Evolutionary conservation across 768 basidiomycete species (phyloP).

Genomic region (Phylloporus scabripes): DNA sequence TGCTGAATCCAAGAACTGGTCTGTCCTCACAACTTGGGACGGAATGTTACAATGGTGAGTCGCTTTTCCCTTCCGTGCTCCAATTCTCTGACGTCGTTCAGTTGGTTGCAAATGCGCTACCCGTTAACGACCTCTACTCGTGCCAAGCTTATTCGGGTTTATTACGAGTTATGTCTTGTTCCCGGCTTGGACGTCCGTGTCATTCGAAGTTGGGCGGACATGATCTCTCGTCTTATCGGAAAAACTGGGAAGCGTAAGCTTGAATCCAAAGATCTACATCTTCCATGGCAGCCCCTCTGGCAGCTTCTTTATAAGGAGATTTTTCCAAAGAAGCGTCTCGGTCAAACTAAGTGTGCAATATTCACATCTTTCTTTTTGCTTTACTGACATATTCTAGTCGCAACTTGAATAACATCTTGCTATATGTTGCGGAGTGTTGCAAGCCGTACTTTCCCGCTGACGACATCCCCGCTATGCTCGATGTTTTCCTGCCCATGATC

Average conservation of each 20-base stretch:
- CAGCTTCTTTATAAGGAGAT: constrained; percentile 64
- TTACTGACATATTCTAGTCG: constrained; percentile 35
- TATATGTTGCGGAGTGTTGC: constrained; percentile 70
- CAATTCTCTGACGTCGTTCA: constrained; percentile 25
- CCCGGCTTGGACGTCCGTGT: constrained; percentile 73
- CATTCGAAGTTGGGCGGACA: constrained; percentile 71
- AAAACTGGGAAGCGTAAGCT: constrained; percentile 69
- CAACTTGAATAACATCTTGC: constrained; percentile 63
- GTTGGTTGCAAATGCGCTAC: constrained; percentile 80
- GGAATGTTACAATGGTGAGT: constrained; percentile 70
- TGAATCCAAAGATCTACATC: constrained; percentile 57
- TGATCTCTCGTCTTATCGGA: constrained; percentile 64
- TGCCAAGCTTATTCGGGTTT: constrained; percentile 63
- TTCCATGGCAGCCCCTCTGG: constrained; percentile 79
- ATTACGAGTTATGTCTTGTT: constrained; percentile 72
- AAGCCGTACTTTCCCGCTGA: constrained; percentile 60
- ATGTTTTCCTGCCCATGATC: constrained; percentile 62
- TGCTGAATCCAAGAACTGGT: constrained; percentile 73
- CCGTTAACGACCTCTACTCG: constrained; percentile 66
- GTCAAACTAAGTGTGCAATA: constrained; percentile 51
- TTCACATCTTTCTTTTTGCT: not conserved
- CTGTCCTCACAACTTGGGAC: constrained; percentile 70
- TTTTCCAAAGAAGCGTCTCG: constrained; percentile 61
- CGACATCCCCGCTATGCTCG: constrained; percentile 68
- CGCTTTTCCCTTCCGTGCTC: not conserved